A percentile compares a stretch with the other conserved stretches of the same genome.
These are phyloP conservation scores for Pseudocercospora fuligena DNA, from an alignment of 2,329 filamentous ascomycete species.

Conservation along the genomic window DNA sequence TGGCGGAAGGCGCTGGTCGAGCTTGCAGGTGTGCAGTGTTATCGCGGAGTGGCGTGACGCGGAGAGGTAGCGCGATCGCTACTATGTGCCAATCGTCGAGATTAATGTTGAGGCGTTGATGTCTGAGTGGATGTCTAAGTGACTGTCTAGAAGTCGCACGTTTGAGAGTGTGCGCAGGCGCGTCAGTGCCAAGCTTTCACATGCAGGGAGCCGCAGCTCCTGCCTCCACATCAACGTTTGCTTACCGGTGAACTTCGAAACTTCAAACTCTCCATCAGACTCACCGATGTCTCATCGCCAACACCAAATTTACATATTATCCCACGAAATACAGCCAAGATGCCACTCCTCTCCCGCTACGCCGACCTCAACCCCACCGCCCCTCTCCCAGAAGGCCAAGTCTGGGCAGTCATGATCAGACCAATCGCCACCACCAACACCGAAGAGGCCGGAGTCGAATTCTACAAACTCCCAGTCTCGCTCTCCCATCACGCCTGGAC, in stretches of 20 bases:
- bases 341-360: neutral
- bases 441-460: neutral
- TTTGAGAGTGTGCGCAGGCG: neutral
- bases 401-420: neutral
- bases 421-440: neutral
- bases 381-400: conserved; percentile 4
- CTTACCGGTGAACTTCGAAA: neutral
- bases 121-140: neutral
- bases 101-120: neutral
- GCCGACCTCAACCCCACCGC: neutral
- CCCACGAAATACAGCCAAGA: neutral
- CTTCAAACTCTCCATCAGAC: neutral
- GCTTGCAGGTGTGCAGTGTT: no score
- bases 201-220: neutral
- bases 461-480: neutral
- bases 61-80: no score
- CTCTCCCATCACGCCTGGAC: conserved; percentile 1
- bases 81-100: no score
- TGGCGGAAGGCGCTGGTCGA: no score
- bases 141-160: neutral
- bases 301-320: no score
- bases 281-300: no score
- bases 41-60: no score
- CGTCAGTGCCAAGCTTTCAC: conserved; percentile 7
- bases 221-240: neutral